A percentile compares a stretch with the other conserved stretches of the same genome.
phyloP scores from a whole-genome alignment of 2,329 filamentous ascomycete species.

The Monilinia vaccinii-corymbosi region DNA sequence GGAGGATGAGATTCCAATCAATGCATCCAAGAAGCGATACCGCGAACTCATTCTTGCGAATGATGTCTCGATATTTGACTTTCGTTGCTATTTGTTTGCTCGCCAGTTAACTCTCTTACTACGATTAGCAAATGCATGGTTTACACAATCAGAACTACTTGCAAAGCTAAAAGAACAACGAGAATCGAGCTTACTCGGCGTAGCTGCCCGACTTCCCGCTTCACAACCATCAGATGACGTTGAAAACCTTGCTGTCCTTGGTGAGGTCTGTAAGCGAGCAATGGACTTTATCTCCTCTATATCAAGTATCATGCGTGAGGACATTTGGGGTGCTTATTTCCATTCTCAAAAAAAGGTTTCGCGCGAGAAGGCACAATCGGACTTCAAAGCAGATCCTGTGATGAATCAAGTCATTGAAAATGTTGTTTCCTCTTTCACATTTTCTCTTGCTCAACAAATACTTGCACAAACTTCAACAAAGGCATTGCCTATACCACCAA shows the following conservation, averaged over 20 bases:
- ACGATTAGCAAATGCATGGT: constrained; percentile 67
- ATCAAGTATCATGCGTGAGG: constrained; percentile 69
- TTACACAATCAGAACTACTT: constrained; percentile 52
- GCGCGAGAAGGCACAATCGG: constrained; percentile 28
- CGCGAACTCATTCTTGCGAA: constrained; percentile 87
- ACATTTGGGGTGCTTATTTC: constrained; percentile 56
- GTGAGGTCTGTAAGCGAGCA: constrained; percentile 75
- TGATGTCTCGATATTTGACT: constrained; percentile 93
- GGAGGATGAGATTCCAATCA: constrained; percentile 50
- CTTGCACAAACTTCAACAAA: constrained; percentile 66
- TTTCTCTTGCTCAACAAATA: constrained; percentile 66
- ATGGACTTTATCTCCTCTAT: constrained; percentile 77
- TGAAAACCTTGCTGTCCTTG: constrained; percentile 71
- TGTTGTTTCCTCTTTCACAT: constrained; percentile 68
- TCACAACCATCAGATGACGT: constrained; percentile 45
- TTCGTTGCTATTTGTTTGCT: constrained; percentile 86
- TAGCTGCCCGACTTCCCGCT: constrained; percentile 42
- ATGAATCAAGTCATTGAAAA: constrained; percentile 56
- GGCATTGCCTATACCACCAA: constrained; percentile 56
- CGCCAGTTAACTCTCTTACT: constrained; percentile 77
- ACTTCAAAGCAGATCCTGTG: constrained; percentile 28
- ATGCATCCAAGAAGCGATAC: constrained; percentile 67
- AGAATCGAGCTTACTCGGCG: constrained; percentile 47
- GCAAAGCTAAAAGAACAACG: constrained; percentile 54
- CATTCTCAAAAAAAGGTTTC: constrained; percentile 8